Conservation (phyloP, 441 rosid species). For the Erodium texanum region DNA sequence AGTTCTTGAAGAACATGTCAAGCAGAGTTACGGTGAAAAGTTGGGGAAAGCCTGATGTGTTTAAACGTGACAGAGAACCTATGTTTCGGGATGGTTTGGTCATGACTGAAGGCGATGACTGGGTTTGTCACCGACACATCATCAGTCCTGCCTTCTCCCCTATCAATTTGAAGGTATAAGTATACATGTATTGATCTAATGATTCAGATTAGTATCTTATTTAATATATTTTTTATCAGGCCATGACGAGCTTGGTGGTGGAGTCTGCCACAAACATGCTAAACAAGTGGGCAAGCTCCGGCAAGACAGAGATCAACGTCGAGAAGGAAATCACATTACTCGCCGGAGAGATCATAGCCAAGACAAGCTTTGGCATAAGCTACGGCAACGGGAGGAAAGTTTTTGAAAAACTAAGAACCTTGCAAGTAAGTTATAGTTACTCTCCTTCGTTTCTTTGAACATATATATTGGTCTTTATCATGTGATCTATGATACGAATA, state of each 20-base stretch:
- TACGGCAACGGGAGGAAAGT: slow-evolving; percentile 48
- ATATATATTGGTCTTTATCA: neutral
- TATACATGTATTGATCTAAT: too few species aligned
- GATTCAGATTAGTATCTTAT: too few species aligned
- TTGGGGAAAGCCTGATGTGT: slow-evolving; percentile 91
- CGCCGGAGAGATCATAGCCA: slow-evolving; percentile 84
- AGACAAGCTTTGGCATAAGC: slow-evolving; percentile 67
- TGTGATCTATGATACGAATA: too few species aligned
- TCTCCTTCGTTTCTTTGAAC: too few species aligned
- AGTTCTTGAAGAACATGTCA: slow-evolving; percentile 63
- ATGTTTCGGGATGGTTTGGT: slow-evolving; percentile 82
- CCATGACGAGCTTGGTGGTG: slow-evolving; percentile 61
- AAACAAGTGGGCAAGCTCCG: slow-evolving; percentile 42
- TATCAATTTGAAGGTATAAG: slow-evolving; percentile 58
- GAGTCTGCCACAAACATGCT: slow-evolving; percentile 64
- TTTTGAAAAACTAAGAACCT: slow-evolving; percentile 51
- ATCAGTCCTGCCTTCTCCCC: slow-evolving; percentile 84
- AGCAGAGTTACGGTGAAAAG: slow-evolving; percentile 72
- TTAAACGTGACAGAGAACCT: slow-evolving; percentile 72
- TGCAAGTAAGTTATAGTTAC: slow-evolving; percentile 42
- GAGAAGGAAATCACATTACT: slow-evolving; percentile 52
- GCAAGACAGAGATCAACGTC: slow-evolving; percentile 48
- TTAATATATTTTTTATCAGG: slow-evolving; percentile 19
- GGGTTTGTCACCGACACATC: slow-evolving; percentile 85
- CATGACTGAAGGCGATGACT: slow-evolving; percentile 90